A percentile compares a stretch with the other conserved stretches of the same genome.
These are phyloP conservation scores for Dioscorea alata DNA, from an alignment of 106 monocot genomes.

Conservation along the genomic window DNA sequence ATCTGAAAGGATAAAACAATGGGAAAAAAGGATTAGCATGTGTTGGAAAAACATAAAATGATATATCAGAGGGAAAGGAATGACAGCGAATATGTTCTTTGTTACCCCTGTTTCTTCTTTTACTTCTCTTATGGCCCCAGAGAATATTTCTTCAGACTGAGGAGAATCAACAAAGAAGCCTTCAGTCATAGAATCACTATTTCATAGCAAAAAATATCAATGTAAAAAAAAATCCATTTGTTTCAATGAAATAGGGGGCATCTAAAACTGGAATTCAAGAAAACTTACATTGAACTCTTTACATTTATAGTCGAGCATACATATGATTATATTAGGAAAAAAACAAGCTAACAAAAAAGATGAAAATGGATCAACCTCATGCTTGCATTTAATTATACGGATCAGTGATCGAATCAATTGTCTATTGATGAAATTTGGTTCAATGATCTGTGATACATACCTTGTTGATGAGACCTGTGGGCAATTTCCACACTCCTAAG, in stretches of 20 bases:
- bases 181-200: neutral
- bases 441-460: conserved; percentile 9
- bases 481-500: conserved; percentile 82
- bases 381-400: neutral
- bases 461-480: conserved; percentile 83
- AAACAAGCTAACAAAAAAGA: neutral
- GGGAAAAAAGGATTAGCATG: neutral
- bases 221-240: neutral
- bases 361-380: neutral
- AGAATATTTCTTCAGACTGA: conserved; percentile 75
- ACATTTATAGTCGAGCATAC: neutral
- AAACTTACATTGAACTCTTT: too few species aligned
- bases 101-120: conserved; percentile 88
- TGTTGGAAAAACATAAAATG: neutral
- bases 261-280: neutral
- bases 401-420: neutral
- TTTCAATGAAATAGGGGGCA: neutral
- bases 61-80: neutral
- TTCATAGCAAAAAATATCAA: neutral
- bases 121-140: conserved; percentile 63
- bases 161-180: neutral
- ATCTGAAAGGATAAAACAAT: conserved; percentile 39
- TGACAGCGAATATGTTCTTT: neutral
- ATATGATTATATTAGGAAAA: neutral
- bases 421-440: neutral